Evolutionary conservation across 2,329 filamentous ascomycete species (phyloP), one percentile per base, ranked within the genome.

Genomic region (Penicillium rolfsii): DNA sequence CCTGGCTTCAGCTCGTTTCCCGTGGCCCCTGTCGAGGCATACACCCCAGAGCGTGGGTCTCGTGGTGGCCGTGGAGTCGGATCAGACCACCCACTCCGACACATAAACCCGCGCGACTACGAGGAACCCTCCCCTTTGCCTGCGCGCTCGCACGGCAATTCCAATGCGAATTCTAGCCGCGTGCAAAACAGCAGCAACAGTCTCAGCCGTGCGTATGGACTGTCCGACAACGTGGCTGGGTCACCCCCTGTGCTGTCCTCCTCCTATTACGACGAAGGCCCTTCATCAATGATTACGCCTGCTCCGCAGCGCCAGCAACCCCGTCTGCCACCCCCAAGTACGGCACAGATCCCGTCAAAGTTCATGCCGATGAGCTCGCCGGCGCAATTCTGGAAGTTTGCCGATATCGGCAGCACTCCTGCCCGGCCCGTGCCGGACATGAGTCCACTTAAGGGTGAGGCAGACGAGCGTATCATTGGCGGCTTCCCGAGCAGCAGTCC

Each of bases 341-440:
- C 81, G 1, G 77, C 79, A 3, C 80, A 81, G 57, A 76, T 81
- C 16, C 81, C 81, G 1, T 81, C 79, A 22, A 82, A 81, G 64
- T 82, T 82, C 67, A 82, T 83, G 80, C 79, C 80, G 4, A 79
- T 82, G 73, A 82, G 80, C 61, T 82, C 79, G 4, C 81, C 81
- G 1, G 80, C 80, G 4, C 79, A 82, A 46, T 83, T 82, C 67
- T 83, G 80, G 80, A 82, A 81, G 57, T 79, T 80, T 45, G 78
- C 77, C 22, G 77, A 79, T 60, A 79, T 81, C 57, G 78, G 77
- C 12, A 80, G 77, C 63, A 81, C 79, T 1, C 79, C 79, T n/a
- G 78, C 76, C 4, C 70, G 74, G 12, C 73, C 74, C 0, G 71
- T 76, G 16, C 76, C 77, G 5, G 80, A 82, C 55, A 78, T 81